Conservation (phyloP, 768 basidiomycete species). For the Suillus subalutaceus region DNA sequence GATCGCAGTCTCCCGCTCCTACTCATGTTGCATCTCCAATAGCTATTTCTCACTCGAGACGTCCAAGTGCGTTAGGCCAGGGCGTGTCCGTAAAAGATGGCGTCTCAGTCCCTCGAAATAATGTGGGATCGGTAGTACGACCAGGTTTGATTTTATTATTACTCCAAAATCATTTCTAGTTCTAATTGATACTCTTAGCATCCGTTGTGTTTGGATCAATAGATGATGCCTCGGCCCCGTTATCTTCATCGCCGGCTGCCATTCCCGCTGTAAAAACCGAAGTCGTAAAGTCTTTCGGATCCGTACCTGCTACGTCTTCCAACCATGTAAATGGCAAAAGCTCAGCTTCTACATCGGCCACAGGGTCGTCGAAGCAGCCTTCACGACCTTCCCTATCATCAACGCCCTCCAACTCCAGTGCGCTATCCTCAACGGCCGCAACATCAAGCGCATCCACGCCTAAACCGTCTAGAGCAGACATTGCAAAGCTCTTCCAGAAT, state of each 20-base stretch:
- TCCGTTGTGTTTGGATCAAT: constrained; percentile 90
- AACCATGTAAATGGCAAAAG: constrained; percentile 67
- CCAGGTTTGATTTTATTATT: constrained; percentile 50
- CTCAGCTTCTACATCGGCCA: constrained; percentile 46
- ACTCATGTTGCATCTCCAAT: constrained; percentile 47
- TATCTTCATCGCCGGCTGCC: constrained; percentile 82
- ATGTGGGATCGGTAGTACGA: constrained; percentile 66
- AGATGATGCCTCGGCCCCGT: constrained; percentile 74
- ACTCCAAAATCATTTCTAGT: not conserved
- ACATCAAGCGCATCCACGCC: constrained; percentile 33
- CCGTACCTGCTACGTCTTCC: constrained; percentile 59
- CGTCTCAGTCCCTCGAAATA: constrained; percentile 68
- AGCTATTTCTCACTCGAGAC: constrained; percentile 69
- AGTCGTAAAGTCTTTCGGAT: constrained; percentile 81
- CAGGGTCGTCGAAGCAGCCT: constrained; percentile 39
- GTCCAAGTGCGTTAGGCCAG: constrained; percentile 74
- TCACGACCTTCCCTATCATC: constrained; percentile 28
- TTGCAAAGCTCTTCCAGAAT: constrained; percentile 45
- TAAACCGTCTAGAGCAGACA: constrained; percentile 41
- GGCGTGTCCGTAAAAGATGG: constrained; percentile 80
- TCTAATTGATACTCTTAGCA: constrained; percentile 39
- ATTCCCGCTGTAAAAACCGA: constrained; percentile 66
- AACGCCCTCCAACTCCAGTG: constrained; percentile 27
- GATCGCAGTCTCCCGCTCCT: constrained; percentile 79
- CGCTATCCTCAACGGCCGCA: constrained; percentile 34